Evolutionary conservation across 805 yeast genomes (phyloP).

Genomic region (Kluyveromyces lactis): DNA sequence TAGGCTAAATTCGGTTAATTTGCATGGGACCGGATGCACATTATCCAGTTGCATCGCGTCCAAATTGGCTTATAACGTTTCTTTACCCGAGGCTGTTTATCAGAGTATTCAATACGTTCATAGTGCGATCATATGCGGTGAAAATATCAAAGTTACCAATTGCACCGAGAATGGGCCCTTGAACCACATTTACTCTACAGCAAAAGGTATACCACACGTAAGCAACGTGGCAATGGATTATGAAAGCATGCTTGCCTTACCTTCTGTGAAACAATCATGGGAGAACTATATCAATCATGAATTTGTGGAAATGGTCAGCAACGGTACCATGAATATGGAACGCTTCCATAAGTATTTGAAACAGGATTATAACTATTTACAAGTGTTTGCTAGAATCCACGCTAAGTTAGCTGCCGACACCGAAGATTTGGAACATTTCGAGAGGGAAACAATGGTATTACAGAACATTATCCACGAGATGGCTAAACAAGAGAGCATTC

Average conservation of each 20-base stretch:
- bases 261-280: constrained; percentile 50
- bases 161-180: constrained; percentile 66
- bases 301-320: constrained; percentile 48
- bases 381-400: constrained; percentile 61
- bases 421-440: constrained; percentile 48
- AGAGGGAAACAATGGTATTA: constrained; percentile 43
- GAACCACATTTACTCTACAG: constrained; percentile 48
- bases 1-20: constrained; percentile 40
- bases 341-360: constrained; percentile 44
- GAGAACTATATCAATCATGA: constrained; percentile 48
- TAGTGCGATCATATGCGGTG: constrained; percentile 45
- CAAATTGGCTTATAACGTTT: constrained; percentile 50
- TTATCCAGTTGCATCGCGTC: constrained; percentile 75
- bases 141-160: constrained; percentile 18
- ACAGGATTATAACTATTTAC: constrained; percentile 61
- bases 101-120: constrained; percentile 60
- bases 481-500: constrained; percentile 43
- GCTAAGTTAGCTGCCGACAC: constrained; percentile 48
- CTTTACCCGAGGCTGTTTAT: constrained; percentile 42
- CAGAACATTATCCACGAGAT: constrained; percentile 47
- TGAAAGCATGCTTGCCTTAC: constrained; percentile 47
- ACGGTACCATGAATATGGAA: constrained; percentile 39
- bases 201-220: constrained; percentile 25
- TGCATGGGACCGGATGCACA: constrained; percentile 92
- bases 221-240: constrained; percentile 28